Evolutionary conservation across 345 rosid genomes (phyloP).

Genomic region (Orychophragmus violaceus): DNA sequence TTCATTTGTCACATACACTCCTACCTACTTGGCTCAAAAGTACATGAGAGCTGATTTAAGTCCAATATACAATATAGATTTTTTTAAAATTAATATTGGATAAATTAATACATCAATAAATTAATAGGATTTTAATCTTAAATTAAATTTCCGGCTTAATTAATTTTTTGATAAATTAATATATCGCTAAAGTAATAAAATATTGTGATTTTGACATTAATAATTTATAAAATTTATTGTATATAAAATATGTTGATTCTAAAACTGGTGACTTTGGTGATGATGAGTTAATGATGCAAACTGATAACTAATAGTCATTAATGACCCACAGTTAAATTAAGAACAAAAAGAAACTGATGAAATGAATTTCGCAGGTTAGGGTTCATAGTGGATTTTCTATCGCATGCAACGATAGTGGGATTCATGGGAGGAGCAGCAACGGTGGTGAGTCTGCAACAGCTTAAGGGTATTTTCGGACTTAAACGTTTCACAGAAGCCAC

Average conservation of each 20-base stretch:
- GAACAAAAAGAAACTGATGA: background rate
- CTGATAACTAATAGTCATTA: background rate
- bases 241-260: no score
- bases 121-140: no score
- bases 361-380: constrained; percentile 55
- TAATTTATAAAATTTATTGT: no score
- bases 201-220: no score
- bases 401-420: constrained; percentile 97
- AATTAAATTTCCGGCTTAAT: no score
- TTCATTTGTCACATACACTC: background rate
- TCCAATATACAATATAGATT: no score
- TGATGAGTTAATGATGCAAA: background rate
- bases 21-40: background rate
- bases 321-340: background rate
- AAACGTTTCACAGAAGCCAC: constrained; percentile 72
- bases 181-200: no score
- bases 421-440: constrained; percentile 99
- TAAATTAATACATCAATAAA: no score
- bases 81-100: no score
- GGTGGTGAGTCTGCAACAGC: constrained; percentile 88
- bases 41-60: background rate
- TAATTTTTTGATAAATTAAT: no score
- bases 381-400: constrained; percentile 85
- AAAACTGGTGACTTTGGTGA: no score
- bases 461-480: constrained; percentile 82